Evolutionary conservation across 805 yeast species (phyloP), one percentile per base, ranked within the genome.

Genomic region (Ogataea angusta): DNA sequence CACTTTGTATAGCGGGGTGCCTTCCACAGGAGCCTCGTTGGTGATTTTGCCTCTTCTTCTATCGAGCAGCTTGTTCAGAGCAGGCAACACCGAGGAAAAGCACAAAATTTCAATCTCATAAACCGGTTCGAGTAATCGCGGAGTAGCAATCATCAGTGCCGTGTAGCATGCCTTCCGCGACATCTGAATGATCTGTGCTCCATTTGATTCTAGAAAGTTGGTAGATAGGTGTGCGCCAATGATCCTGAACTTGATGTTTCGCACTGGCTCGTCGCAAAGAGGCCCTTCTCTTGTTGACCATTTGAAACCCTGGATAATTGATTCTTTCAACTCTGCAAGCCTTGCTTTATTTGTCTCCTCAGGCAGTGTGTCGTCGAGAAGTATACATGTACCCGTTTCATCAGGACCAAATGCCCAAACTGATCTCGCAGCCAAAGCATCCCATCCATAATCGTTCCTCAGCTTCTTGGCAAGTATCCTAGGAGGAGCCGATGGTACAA

Each of bases 251-350:
- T 76, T 79, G 5, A 82, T 77, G 39, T 80, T 75, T 38, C 85
- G 66, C 6, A 93, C 69, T 0, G 85, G 82, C 56, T 88, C 96
- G 45, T 85, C 95, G 46, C 95, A 80, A n/a, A 93, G 66, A 0
- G 99, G 99, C 0, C 99, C 99, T 53, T 86, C 95, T 41, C 78
- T 70, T 0, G 76, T 70, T 2, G 84, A 82, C 93, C 95, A 85
- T 52, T 75, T 73, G 63, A 91, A 93, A 0, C 98, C 99, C 49
- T 81, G 82, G 2, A 68, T 63, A 1, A 90, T 72, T 2, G 78
- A 67, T 6, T 75, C 80, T 45, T 76, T 80, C 21, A 75, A 68
- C 0, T 64, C 38, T 1, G 52, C 43, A 24, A 85, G 52, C 9
- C 64, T 38, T 18, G 64, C 63, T 54, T 78, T 79, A 53, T 86